Base-by-base conservation (phyloP, 805 yeast genomes). In the Candida suzukii region DNA sequence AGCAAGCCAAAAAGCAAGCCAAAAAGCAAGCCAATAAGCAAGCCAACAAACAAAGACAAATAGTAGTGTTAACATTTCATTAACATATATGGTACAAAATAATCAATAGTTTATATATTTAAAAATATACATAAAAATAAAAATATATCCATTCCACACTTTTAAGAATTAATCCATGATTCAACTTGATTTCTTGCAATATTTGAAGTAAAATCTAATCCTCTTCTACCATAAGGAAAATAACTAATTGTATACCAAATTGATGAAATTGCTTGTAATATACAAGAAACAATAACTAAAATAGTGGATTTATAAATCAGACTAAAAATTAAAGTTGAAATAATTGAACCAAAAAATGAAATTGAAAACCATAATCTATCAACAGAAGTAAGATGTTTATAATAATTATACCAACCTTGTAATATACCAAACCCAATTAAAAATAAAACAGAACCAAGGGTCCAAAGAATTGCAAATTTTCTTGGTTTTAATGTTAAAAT, bases 201-300 rank as follows among this genome's bases (percentile, higher is more conserved):
- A 19, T 76, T 63, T 14, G 78, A 67, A 1, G 82, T 71, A 59
- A 78, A 67, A 46, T 73, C 64, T 38, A 81, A 53, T 2, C 91
- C 81, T 43, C 81, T 80, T 4, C 87, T 80, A 9, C 97, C 97
- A 63, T 87, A 80, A 13, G 98, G 98, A 70, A 91, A 88, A 61
- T 90, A 90, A 48, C 95, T 83, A 19, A 90, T 71, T 0, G 88
- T 79, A 57, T 90, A 90, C 68, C 86, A 87, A 7, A 86, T 52
- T 13, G 90, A 85, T 3, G 96, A 88, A 37, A 90, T 58, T 14
- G 86, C 61, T 58, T 90, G 96, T 4, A 83, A 54, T 1, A 80
- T 57, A 41, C 88, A 80, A 17, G 87, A 77, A 10, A 86, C 53
- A 2, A 90, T 63, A 0, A 96, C 85, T 35, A 87, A 63, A 2